Conservation (phyloP, 2,329 filamentous ascomycete genomes). For the Claviceps lovelessii region DNA sequence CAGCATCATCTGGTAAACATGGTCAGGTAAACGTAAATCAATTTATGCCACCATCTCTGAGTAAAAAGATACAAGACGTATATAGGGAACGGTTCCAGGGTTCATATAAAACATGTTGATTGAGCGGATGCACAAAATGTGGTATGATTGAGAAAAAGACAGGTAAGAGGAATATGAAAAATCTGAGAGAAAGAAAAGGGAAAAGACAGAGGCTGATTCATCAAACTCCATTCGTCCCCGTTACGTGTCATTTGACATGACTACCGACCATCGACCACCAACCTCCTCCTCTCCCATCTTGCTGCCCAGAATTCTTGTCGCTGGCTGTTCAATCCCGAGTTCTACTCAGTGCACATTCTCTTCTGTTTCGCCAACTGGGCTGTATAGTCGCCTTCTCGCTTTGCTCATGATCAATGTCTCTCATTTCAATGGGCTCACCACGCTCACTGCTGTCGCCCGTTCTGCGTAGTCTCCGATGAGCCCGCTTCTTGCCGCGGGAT, state of each 20-base stretch:
- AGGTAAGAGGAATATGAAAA: neutral
- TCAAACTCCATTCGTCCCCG: neutral
- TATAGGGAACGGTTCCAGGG: neutral
- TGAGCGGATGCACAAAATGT: neutral
- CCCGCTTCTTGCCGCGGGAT: slow-evolving; percentile 13
- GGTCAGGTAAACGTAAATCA: neutral
- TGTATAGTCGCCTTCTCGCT: slow-evolving; percentile 4
- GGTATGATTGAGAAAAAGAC: neutral
- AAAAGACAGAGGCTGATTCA: neutral
- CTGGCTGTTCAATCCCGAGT: slow-evolving; percentile 20
- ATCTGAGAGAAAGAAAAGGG: neutral
- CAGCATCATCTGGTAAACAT: too few species aligned
- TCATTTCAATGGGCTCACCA: slow-evolving; percentile 17
- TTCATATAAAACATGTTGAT: neutral
- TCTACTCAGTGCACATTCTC: slow-evolving; percentile 24
- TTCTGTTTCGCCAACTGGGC: slow-evolving; percentile 13
- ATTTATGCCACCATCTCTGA: neutral
- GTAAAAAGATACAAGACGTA: neutral
- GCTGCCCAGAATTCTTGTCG: neutral
- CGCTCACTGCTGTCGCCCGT: slow-evolving; percentile 18
- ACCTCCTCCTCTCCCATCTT: neutral
- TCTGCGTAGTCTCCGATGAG: slow-evolving; percentile 11
- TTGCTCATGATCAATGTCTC: slow-evolving; percentile 6
- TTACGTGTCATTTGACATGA: neutral
- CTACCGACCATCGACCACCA: neutral